A percentile compares a stretch with the other conserved stretches of the same genome.
phyloP scores from a whole-genome alignment of 2,329 filamentous ascomycete genomes.

The Talaromyces sp. region DNA sequence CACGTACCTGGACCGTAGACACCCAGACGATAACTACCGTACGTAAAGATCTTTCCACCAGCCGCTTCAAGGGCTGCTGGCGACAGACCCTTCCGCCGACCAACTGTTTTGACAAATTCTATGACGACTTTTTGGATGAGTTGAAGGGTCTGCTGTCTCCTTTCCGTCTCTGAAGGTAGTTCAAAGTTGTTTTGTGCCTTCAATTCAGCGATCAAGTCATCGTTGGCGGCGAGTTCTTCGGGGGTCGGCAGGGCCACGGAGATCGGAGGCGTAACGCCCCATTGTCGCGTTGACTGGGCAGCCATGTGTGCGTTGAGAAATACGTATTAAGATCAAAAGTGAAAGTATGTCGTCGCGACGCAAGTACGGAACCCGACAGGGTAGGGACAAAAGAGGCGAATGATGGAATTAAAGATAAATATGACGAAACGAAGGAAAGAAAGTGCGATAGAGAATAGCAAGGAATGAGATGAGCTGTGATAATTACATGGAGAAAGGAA shows the following conservation, averaged over 20 bases:
- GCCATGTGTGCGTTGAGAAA: constrained; percentile 12
- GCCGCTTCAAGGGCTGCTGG: constrained; percentile 76
- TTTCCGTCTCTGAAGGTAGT: constrained; percentile 73
- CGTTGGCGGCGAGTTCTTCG: constrained; percentile 71
- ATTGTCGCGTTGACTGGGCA: constrained; percentile 42
- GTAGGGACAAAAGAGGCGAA: neutral
- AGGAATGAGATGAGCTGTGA: neutral
- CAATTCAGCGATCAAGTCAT: constrained; percentile 76
- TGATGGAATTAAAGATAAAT: neutral
- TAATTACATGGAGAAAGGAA: constrained; percentile 5
- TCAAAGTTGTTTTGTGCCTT: constrained; percentile 92
- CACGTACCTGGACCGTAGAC: constrained; percentile 74
- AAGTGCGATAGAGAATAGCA: neutral
- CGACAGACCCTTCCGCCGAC: constrained; percentile 68
- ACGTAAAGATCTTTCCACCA: constrained; percentile 90
- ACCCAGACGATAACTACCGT: constrained; percentile 90
- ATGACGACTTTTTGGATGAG: constrained; percentile 76
- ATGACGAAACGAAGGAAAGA: neutral
- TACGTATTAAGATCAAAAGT: neutral
- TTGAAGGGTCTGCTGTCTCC: constrained; percentile 69
- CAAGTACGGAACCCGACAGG: neutral
- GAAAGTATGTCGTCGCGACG: neutral
- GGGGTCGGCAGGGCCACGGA: constrained; percentile 73
- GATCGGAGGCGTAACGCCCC: constrained; percentile 81
- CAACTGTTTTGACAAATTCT: constrained; percentile 82